These are phyloP conservation scores for Rhododendron simsii DNA, from an alignment of 148 eudicot species.

Conservation along the genomic window DNA sequence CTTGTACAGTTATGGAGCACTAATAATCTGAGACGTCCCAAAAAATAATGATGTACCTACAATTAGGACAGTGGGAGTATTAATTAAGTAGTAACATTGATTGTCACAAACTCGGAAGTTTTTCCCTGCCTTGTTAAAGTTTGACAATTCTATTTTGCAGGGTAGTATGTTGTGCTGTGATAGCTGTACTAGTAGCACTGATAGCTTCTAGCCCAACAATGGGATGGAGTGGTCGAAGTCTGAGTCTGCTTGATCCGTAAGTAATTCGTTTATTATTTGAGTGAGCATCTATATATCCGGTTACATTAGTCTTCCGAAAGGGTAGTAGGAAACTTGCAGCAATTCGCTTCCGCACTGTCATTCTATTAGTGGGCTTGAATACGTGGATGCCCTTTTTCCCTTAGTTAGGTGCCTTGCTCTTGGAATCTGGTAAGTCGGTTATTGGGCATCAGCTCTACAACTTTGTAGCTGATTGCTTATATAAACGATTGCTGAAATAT, in stretches of 20 bases:
- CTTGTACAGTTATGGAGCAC: not conserved
- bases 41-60: not conserved
- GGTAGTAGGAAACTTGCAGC: not conserved
- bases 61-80: not conserved
- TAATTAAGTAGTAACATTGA: not conserved
- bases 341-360: not conserved
- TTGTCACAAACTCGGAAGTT: not conserved
- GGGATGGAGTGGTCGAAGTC: slow-evolving; percentile 99
- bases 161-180: slow-evolving; percentile 70
- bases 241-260: slow-evolving; percentile 97
- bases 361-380: not conserved
- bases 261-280: slow-evolving; percentile 20
- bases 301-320: not conserved
- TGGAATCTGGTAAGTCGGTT: not conserved
- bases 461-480: not conserved
- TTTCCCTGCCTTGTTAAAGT: slow-evolving; percentile 10
- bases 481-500: not conserved
- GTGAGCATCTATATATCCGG: not conserved
- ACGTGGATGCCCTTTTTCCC: not conserved
- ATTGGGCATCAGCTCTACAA: not conserved
- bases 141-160: slow-evolving; percentile 34
- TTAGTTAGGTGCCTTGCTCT: not conserved
- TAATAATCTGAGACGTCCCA: not conserved
- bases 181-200: slow-evolving; percentile 71
- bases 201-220: slow-evolving; percentile 97